Percentiles rank a stretch among this genome's conserved stretches.
Conservation (phyloP, 441 rosid species). For the Gossypium armourianum region DNA sequence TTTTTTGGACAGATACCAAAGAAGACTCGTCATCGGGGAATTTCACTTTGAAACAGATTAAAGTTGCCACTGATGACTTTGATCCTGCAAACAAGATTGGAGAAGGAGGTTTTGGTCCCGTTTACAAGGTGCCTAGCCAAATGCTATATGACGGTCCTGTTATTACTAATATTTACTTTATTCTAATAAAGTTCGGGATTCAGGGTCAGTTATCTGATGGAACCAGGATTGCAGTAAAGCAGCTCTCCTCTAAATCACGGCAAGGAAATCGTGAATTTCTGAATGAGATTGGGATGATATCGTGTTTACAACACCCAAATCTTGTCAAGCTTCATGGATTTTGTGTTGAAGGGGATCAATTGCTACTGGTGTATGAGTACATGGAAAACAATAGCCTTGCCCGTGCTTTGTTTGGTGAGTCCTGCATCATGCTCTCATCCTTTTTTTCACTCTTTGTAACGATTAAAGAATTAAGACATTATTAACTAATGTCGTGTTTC, state of each 20-base stretch:
- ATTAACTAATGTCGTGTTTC: background rate
- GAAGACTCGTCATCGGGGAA: constrained; percentile 36
- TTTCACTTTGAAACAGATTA: constrained; percentile 54
- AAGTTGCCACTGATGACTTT: constrained; percentile 55
- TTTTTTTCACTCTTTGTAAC: background rate
- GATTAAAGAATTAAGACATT: background rate
- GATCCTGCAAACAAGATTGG: constrained; percentile 58
- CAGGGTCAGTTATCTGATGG: constrained; percentile 52
- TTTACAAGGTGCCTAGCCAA: constrained; percentile 45
- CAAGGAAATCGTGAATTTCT: constrained; percentile 68
- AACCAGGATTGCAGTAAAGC: constrained; percentile 52
- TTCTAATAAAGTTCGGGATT: constrained; percentile 7
- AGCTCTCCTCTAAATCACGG: constrained; percentile 52
- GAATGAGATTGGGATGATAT: constrained; percentile 56
- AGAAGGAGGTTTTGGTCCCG: constrained; percentile 80
- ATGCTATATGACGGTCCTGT: constrained; percentile 3
- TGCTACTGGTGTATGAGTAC: constrained; percentile 55
- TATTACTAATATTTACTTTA: background rate
- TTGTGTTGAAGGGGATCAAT: constrained; percentile 54
- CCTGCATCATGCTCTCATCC: background rate
- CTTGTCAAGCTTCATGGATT: constrained; percentile 62
- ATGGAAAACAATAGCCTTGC: constrained; percentile 65
- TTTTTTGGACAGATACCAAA: constrained; percentile 22
- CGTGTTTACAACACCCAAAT: constrained; percentile 57
- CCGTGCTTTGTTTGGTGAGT: constrained; percentile 50